These are phyloP conservation scores for Graphilbum ipis-grandicollis DNA, from an alignment of 2,329 filamentous ascomycete genomes.

Conservation along the genomic window DNA sequence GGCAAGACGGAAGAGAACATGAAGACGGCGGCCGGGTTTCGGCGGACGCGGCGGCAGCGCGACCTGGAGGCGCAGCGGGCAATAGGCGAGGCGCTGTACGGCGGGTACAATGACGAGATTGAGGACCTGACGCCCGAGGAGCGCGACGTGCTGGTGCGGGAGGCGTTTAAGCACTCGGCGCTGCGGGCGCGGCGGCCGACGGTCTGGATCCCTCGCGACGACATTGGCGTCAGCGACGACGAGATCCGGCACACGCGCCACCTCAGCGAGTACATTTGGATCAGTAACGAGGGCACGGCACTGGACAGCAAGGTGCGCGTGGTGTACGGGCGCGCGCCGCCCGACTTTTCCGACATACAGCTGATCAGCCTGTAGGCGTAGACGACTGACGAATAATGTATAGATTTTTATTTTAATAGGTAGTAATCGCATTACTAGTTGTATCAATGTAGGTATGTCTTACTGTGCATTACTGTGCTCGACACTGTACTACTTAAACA, in stretches of 20 bases:
- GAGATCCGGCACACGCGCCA: constrained; percentile 65
- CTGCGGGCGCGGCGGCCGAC: constrained; percentile 70
- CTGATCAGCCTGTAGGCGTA: constrained; percentile 37
- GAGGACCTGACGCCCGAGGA: constrained; percentile 87
- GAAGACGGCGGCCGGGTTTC: constrained; percentile 27
- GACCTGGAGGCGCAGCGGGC: constrained; percentile 57
- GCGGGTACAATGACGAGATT: constrained; percentile 78
- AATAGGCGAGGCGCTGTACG: constrained; percentile 69
- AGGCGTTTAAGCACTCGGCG: constrained; percentile 83
- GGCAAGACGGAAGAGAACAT: constrained; percentile 22
- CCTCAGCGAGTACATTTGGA: constrained; percentile 71
- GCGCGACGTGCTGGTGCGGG: constrained; percentile 65
- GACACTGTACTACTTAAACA: too few species aligned
- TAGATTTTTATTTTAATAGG: too few species aligned
- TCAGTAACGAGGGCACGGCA: constrained; percentile 83
- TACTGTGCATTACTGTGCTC: too few species aligned
- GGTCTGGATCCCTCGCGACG: constrained; percentile 87
- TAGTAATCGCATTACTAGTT: too few species aligned
- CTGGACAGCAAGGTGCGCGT: constrained; percentile 71
- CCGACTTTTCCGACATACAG: constrained; percentile 79
- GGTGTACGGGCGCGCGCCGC: constrained; percentile 69
- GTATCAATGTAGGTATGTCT: too few species aligned
- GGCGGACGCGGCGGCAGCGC: constrained; percentile 28
- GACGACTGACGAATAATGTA: too few species aligned
- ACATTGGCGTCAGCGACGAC: constrained; percentile 78